Evolutionary conservation across 2,329 filamentous ascomycete genomes (phyloP), one percentile per base, ranked within the genome.

Genomic region (Bipolaris zeicola): DNA sequence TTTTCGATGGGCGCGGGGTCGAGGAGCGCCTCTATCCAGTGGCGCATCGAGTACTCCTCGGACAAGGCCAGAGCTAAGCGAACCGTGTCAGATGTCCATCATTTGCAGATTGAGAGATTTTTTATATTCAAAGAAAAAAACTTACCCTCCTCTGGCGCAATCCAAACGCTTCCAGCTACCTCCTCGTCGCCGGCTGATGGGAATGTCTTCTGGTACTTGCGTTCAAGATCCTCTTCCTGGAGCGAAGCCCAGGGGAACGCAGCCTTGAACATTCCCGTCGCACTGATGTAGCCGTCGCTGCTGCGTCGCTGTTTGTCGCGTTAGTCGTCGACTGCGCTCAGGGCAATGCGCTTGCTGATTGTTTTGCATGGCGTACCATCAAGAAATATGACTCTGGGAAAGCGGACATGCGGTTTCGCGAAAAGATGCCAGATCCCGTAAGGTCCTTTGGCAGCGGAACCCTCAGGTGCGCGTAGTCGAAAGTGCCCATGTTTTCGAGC

Each of bases 161-260:
- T 93, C 95, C 95, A 99, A 50, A 99, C 87, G 76, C 97, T 99
- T 43, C 95, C 95, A 24, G 95, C 95, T 28, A 95, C 92, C 81
- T 98, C 95, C 73, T 98, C 93, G 54, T 84, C 83, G 67, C 92
- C 96, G 8, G 93, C 96, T 28, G 89, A 89, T 33, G 86, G 78
- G 26, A 95, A 87, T 6, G 85, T 86, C 80, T 96, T 97, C 78
- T 99, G 88, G 78, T 92, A 93, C 69, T 84, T 87, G 73, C 91
- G 89, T 80, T 96, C 91, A 1, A 80, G 78, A 67, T 91, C 86
- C 72, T 95, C 91, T 65, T 95, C 90, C 28, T 83, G 79, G 18
- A 83, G 80, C 60, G 89, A 86, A 41, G 91, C 89, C 77, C 89
- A 92, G 6, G 91, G 91, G 70, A 93, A 96, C 1, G 90, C 90